Conservation (phyloP, 2,329 filamentous ascomycete genomes). For the Epichloe glyceriae region DNA sequence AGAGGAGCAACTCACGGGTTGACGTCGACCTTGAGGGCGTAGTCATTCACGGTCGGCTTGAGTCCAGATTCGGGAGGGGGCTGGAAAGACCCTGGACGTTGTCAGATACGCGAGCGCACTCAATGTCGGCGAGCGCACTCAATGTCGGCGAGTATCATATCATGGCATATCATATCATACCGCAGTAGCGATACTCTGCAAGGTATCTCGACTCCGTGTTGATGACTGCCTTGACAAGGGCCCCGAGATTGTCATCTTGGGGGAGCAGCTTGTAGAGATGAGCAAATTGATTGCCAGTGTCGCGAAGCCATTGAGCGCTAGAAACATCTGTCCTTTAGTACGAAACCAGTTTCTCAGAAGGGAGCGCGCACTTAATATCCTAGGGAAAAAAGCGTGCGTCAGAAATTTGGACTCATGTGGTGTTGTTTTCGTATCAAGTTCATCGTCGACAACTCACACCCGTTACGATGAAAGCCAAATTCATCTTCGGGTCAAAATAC, state of each 20-base stretch:
- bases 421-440: slow-evolving; percentile 17
- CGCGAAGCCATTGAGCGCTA: slow-evolving; percentile 55
- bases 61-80: slow-evolving; percentile 60
- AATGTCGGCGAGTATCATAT: not conserved
- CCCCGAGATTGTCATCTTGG: slow-evolving; percentile 46
- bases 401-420: slow-evolving; percentile 18
- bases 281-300: slow-evolving; percentile 65
- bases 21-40: slow-evolving; percentile 11
- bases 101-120: not conserved
- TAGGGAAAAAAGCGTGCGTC: not conserved
- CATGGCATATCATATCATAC: slow-evolving; percentile 1
- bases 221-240: slow-evolving; percentile 56
- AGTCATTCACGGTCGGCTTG: slow-evolving; percentile 13
- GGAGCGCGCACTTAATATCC: slow-evolving; percentile 13
- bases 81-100: slow-evolving; percentile 61
- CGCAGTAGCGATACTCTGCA: slow-evolving; percentile 60
- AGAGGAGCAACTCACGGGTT: slow-evolving; percentile 11
- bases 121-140: too few relatives aligned
- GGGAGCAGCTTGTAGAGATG: slow-evolving; percentile 50
- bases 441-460: slow-evolving; percentile 62
- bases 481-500: slow-evolving; percentile 54
- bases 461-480: slow-evolving; percentile 67
- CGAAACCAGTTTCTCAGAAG: not conserved
- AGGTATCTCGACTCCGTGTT: slow-evolving; percentile 61
- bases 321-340: not conserved